Conservation (phyloP, 2,329 filamentous ascomycete genomes). For the Penicillium sp. region DNA sequence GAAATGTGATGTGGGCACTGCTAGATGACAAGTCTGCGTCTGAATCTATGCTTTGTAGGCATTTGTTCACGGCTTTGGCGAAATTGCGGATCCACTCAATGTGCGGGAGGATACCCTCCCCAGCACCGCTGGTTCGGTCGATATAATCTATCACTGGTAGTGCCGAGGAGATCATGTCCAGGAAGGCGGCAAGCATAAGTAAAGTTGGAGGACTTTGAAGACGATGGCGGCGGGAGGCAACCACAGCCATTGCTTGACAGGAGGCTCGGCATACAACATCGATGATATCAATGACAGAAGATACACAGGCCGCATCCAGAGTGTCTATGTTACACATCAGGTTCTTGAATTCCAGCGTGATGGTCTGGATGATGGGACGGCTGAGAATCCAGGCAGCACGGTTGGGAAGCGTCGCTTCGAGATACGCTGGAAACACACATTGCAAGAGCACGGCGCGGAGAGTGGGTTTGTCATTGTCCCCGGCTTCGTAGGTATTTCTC, state of each 20-base stretch:
- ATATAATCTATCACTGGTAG: slow-evolving; percentile 50
- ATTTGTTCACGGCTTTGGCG: slow-evolving; percentile 16
- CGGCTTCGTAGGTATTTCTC: slow-evolving; percentile 43
- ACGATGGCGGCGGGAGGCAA: slow-evolving; percentile 34
- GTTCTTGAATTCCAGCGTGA: slow-evolving; percentile 42
- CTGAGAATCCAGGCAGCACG: slow-evolving; percentile 52
- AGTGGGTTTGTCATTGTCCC: slow-evolving; percentile 41
- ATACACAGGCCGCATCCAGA: slow-evolving; percentile 39
- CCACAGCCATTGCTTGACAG: slow-evolving; percentile 34
- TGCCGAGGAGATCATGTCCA: slow-evolving; percentile 43
- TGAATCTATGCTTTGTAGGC: background rate
- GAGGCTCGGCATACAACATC: slow-evolving; percentile 40
- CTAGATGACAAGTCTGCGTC: background rate
- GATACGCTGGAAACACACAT: slow-evolving; percentile 57
- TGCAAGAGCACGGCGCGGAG: slow-evolving; percentile 54
- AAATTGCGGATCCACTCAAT: slow-evolving; percentile 44
- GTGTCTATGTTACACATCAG: slow-evolving; percentile 49
- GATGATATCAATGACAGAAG: slow-evolving; percentile 38
- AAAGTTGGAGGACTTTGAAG: slow-evolving; percentile 43
- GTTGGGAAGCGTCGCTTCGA: slow-evolving; percentile 49
- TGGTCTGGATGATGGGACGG: slow-evolving; percentile 52
- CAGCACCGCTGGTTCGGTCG: slow-evolving; percentile 33
- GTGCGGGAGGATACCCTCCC: slow-evolving; percentile 27
- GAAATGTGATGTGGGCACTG: slow-evolving; percentile 8
- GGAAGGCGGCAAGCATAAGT: slow-evolving; percentile 38